Percentiles rank a stretch among this genome's conserved stretches.
phyloP scores from a whole-genome alignment of 306 rosid genomes.

The Pyrus betulifolia region DNA sequence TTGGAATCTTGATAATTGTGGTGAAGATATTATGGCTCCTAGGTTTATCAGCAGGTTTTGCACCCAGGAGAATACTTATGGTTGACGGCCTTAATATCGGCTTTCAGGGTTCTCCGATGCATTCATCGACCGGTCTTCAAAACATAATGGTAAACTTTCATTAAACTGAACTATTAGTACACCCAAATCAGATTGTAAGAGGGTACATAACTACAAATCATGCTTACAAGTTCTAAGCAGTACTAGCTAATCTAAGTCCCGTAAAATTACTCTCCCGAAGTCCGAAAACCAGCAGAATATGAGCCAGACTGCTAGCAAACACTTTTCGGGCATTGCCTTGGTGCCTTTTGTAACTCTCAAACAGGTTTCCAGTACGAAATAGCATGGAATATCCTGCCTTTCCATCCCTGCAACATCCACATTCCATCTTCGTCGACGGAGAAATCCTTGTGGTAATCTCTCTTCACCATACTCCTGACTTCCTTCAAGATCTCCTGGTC shows the following conservation, averaged over 20 bases:
- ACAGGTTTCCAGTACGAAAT: slow-evolving; percentile 65
- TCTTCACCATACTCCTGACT: slow-evolving; percentile 38
- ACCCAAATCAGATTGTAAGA: neutral
- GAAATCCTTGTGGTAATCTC: slow-evolving; percentile 62
- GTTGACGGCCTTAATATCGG: neutral
- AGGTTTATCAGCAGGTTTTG: neutral
- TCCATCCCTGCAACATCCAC: slow-evolving; percentile 86
- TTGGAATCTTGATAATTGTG: neutral
- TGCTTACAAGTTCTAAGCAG: neutral
- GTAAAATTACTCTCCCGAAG: neutral
- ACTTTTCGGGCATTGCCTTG: neutral
- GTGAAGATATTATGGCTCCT: neutral
- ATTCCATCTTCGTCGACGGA: slow-evolving; percentile 52
- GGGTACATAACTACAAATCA: neutral
- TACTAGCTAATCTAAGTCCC: neutral
- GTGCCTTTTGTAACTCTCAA: slow-evolving; percentile 10
- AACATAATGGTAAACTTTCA: neutral
- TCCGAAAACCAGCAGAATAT: neutral
- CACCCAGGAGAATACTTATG: neutral
- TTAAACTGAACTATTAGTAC: neutral
- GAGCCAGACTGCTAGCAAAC: neutral
- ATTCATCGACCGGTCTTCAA: neutral
- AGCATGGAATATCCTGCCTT: slow-evolving; percentile 59
- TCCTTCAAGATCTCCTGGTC: slow-evolving; percentile 34
- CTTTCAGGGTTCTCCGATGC: neutral